Evolutionary conservation across 768 basidiomycete species (phyloP).

Genomic region (Boletus insuetus): DNA sequence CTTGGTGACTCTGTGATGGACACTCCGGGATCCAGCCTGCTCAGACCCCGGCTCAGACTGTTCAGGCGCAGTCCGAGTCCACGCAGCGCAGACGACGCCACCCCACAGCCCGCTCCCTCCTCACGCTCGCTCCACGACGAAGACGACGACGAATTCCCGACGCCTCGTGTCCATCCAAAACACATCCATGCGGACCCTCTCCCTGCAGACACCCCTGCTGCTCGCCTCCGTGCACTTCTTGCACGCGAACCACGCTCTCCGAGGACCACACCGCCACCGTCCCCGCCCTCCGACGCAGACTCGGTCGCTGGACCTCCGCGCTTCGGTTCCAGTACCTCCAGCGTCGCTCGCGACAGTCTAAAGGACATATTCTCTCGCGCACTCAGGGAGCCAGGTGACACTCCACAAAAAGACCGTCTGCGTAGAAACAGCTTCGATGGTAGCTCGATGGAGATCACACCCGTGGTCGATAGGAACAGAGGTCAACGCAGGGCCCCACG

Average conservation of each 20-base stretch:
- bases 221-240: conserved; percentile 61
- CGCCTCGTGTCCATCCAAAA: conserved; percentile 25
- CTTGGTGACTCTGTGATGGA: conserved; percentile 1
- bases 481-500: conserved; percentile 48
- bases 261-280: conserved; percentile 24
- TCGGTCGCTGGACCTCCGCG: conserved; percentile 11
- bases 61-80: conserved; percentile 11
- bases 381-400: conserved; percentile 60
- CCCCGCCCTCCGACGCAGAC: conserved; percentile 28
- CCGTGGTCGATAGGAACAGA: conserved; percentile 41
- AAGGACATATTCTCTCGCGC: conserved; percentile 67
- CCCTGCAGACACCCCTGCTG: conserved; percentile 49
- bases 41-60: conserved; percentile 11
- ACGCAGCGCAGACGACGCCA: not conserved
- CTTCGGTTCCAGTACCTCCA: conserved; percentile 36
- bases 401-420: conserved; percentile 52
- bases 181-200: conserved; percentile 15
- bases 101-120: not conserved
- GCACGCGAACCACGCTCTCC: conserved; percentile 46
- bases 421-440: conserved; percentile 58
- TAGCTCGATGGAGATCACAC: conserved; percentile 59
- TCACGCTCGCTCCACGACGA: conserved; percentile 11
- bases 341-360: conserved; percentile 54
- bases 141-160: conserved; percentile 32
- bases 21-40: not conserved